Conservation (phyloP, 352 stramenopile species). For the Stramenopiles sp. region DNA sequence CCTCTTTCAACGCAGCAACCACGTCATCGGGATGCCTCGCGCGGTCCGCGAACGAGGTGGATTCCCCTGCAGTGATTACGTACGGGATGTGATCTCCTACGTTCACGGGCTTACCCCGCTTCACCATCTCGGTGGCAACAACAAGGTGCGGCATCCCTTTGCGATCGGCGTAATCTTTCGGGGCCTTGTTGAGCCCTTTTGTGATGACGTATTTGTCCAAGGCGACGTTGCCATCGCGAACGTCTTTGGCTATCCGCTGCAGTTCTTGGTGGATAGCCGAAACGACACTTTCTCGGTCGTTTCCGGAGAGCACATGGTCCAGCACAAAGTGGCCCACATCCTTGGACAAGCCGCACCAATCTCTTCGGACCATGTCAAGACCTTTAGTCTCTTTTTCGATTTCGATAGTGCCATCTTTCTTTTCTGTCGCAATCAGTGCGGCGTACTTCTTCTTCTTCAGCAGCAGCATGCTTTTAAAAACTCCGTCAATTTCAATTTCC, state of each 20-base stretch:
- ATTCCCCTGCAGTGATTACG: slow-evolving; percentile 61
- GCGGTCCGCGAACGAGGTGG: slow-evolving; percentile 26
- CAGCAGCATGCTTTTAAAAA: slow-evolving; percentile 96
- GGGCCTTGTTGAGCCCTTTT: slow-evolving; percentile 96
- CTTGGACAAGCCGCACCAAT: slow-evolving; percentile 97
- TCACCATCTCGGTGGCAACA: slow-evolving; percentile 84
- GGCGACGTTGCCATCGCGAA: slow-evolving; percentile 73
- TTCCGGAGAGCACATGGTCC: slow-evolving; percentile 87
- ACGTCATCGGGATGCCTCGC: slow-evolving; percentile 39
- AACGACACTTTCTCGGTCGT: slow-evolving; percentile 76
- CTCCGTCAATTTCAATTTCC: slow-evolving; percentile 98
- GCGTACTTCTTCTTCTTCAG: slow-evolving; percentile 99
- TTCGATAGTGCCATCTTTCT: neutral
- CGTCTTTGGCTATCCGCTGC: slow-evolving; percentile 61
- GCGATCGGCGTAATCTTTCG: slow-evolving; percentile 86
- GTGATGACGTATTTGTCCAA: slow-evolving; percentile 97
- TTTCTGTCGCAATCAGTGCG: slow-evolving; percentile 75
- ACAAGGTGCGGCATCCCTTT: slow-evolving; percentile 90
- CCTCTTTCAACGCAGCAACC: slow-evolving; percentile 26
- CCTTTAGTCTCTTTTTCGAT: slow-evolving; percentile 20
- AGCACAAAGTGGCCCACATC: slow-evolving; percentile 82
- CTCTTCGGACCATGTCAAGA: slow-evolving; percentile 84
- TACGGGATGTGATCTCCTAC: slow-evolving; percentile 97
- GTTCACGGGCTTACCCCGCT: slow-evolving; percentile 80
- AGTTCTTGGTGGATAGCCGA: slow-evolving; percentile 84